Evolutionary conservation across 495 filamentous ascomycete species (phyloP).

Genomic region (Geoglossum glabrum): DNA sequence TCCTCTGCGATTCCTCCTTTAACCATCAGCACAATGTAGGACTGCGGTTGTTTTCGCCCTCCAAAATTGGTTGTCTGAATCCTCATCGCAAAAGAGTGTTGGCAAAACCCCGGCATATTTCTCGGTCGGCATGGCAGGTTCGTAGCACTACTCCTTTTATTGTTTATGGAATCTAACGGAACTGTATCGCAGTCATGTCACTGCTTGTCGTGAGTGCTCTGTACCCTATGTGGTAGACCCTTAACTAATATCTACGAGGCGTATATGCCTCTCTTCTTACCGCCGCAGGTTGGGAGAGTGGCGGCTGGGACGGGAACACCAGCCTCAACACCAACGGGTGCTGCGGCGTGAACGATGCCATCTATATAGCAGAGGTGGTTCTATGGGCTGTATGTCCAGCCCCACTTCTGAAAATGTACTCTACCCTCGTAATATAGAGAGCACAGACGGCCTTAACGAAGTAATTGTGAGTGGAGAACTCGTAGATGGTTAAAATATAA

Average conservation of each 20-base stretch:
- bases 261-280: slow-evolving; percentile 33
- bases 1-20: not conserved
- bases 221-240: not conserved
- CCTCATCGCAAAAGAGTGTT: slow-evolving; percentile 42
- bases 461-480: no score
- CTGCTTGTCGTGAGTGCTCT: slow-evolving; percentile 39
- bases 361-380: no score
- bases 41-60: slow-evolving; percentile 64
- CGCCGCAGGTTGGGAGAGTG: slow-evolving; percentile 15
- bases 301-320: slow-evolving; percentile 20
- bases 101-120: slow-evolving; percentile 60
- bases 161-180: slow-evolving; percentile 11
- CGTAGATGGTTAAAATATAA: no score
- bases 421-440: no score
- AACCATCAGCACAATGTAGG: slow-evolving; percentile 26
- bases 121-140: slow-evolving; percentile 69
- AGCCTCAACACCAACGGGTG: slow-evolving; percentile 20
- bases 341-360: slow-evolving; percentile 13
- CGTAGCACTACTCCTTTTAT: slow-evolving; percentile 13
- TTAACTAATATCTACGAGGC: slow-evolving; percentile 1
- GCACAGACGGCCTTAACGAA: no score
- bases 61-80: slow-evolving; percentile 74
- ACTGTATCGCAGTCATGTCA: slow-evolving; percentile 41
- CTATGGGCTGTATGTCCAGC: no score
- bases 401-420: no score